Conservation (phyloP, 495 filamentous ascomycete species). For the Penicillium soppii region DNA sequence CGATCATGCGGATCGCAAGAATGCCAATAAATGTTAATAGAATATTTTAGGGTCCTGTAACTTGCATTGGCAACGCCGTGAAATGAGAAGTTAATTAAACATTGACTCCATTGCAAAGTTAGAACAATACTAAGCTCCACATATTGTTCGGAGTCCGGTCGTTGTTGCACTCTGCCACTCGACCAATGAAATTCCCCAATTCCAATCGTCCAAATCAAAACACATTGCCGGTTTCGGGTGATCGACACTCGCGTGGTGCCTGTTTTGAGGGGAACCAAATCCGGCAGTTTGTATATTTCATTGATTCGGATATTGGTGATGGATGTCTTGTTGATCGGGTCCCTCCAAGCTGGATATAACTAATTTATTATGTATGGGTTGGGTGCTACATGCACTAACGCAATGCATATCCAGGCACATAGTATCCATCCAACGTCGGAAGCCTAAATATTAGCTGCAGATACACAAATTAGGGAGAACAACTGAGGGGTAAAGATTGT, state of each 20-base stretch:
- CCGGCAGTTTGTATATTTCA: conserved; percentile 7
- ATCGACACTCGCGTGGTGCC: conserved; percentile 15
- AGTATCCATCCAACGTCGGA: too few species aligned
- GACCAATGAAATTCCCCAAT: neutral
- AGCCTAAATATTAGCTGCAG: neutral
- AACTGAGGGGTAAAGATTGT: neutral
- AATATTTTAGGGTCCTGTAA: too few species aligned
- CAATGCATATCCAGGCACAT: conserved; percentile 1
- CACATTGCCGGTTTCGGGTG: conserved; percentile 4
- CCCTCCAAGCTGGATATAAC: neutral
- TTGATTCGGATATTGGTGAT: neutral
- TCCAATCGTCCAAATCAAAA: neutral
- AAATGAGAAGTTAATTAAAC: neutral
- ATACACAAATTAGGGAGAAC: neutral
- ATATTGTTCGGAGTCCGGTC: conserved; percentile 9
- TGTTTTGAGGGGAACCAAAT: conserved; percentile 13
- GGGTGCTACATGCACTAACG: conserved; percentile 1
- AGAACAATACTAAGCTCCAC: conserved; percentile 7
- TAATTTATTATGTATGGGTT: neutral
- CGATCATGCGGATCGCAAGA: too few species aligned
- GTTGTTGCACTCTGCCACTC: neutral
- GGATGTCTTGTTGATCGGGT: neutral
- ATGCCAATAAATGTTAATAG: neutral
- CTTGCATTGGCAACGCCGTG: neutral
- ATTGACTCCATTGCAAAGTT: neutral